Percentiles rank a stretch among this genome's conserved stretches.
These are phyloP conservation scores for Mycosphaerella sp. DNA, from an alignment of 2,329 filamentous ascomycete species.

Conservation along the genomic window DNA sequence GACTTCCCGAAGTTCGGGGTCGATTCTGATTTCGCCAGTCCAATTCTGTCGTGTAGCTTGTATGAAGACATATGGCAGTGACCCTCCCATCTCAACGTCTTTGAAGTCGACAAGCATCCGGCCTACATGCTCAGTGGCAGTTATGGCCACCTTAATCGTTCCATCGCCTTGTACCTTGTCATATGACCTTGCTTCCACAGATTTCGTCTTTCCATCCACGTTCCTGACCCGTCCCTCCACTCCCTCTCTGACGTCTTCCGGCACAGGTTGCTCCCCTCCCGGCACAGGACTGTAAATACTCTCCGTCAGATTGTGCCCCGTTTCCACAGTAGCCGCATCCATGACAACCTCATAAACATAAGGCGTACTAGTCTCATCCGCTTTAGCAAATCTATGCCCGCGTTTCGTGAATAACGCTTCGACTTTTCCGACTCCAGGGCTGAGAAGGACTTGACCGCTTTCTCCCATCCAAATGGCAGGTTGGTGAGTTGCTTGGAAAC, in stretches of 20 bases:
- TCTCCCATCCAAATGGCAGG: conserved; percentile 51
- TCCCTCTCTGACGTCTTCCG: conserved; percentile 35
- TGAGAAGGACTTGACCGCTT: conserved; percentile 42
- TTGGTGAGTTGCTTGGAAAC: conserved; percentile 47
- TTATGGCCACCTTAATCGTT: conserved; percentile 35
- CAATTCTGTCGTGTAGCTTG: conserved; percentile 43
- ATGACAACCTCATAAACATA: conserved; percentile 45
- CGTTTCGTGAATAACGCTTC: conserved; percentile 38
- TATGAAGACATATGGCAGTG: conserved; percentile 38
- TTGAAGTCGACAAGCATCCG: conserved; percentile 39
- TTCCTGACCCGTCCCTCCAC: conserved; percentile 37
- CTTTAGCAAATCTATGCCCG: conserved; percentile 39
- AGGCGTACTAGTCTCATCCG: conserved; percentile 40
- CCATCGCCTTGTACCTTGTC: neutral
- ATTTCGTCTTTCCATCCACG: conserved; percentile 18
- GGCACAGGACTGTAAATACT: conserved; percentile 36
- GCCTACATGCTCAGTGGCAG: conserved; percentile 40
- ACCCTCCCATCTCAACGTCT: neutral
- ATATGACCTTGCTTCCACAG: neutral
- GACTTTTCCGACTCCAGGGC: conserved; percentile 35
- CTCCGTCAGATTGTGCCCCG: conserved; percentile 30
- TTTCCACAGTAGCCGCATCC: conserved; percentile 32
- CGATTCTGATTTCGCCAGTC: conserved; percentile 41
- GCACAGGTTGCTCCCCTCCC: conserved; percentile 38
- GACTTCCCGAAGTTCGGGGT: conserved; percentile 35